Evolutionary conservation across 2,329 filamentous ascomycete species (phyloP), one percentile per base, ranked within the genome.

Genomic region (Hypoxylon sp.): DNA sequence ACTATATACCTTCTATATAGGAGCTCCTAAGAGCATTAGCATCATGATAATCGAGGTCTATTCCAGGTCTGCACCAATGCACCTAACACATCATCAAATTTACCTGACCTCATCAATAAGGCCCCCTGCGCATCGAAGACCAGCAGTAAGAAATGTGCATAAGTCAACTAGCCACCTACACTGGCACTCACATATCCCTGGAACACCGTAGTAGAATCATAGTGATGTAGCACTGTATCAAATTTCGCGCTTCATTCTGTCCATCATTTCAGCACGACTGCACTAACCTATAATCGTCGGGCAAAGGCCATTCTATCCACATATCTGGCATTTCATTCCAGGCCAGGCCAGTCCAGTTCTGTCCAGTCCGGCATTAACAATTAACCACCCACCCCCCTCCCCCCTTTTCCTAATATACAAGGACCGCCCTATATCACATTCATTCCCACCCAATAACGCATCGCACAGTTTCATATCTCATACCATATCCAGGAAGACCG

Each of bases 401-500:
- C 25, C 25, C 25, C 46, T n/a, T n/a, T n/a, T n/a, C n/a, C 38
- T 64, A 60, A 46, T 64, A 38, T 67, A 67, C 65, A 67, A 51
- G 60, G 34, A 60, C 57, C 21, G 55, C 55, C 60, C 45, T 45
- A 51, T 63, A 51, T 51, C 21, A 53, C 45, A 28, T 30, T 51
- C 36, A 51, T 52, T 41, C 36, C 51, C 36, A 19, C n/a, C n/a
- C n/a, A n/a, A n/a, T 60, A 36, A 45, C 38, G 38, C 61, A 38
- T 60, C 28, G 38, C 61, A 32, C 52, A 41, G n/a, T 63, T 63
- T 63, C 64, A 49, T 66, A 55, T 62, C 63, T 66, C 58, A 58
- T 66, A 61, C 57, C 63, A 58, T 66, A 61, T 61, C 63, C 58
- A 62, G 57, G 23, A 14, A 45, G 17, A 38, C 50, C 38, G 30